These are phyloP conservation scores for Chlorella vulgaris DNA, from an alignment of 139 green algal genomes.

Conservation along the genomic window DNA sequence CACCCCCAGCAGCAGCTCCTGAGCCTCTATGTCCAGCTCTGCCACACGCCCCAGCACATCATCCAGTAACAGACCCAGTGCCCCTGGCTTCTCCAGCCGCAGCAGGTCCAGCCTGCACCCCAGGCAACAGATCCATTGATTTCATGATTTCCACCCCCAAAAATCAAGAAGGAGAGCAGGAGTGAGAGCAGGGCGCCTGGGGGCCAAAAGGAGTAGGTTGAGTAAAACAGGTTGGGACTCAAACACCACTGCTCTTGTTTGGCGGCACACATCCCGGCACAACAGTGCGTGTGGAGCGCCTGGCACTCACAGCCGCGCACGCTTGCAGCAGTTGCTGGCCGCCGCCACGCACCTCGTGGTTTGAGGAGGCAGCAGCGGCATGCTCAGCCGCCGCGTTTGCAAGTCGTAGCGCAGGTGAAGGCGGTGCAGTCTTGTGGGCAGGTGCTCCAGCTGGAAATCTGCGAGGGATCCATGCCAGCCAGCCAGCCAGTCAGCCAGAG, in stretches of 20 bases:
- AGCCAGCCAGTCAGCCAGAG: neutral
- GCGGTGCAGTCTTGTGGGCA: constrained; percentile 3
- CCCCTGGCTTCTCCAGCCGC: constrained; percentile 1
- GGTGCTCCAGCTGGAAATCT: constrained; percentile 7
- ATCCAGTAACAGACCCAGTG: neutral
- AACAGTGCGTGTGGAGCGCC: neutral
- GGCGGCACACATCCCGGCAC: neutral
- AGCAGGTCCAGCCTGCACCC: constrained; percentile 10
- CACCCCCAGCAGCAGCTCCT: constrained; percentile 18
- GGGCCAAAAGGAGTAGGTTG: neutral
- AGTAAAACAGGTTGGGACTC: neutral
- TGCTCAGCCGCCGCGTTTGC: neutral
- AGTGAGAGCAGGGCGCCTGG: neutral
- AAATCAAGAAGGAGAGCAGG: no score
- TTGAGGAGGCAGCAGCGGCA: constrained; percentile 2
- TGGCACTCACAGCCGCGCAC: neutral
- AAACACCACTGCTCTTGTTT: neutral
- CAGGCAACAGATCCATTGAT: neutral
- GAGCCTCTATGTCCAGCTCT: neutral
- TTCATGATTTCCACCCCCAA: no score
- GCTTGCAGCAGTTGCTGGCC: neutral
- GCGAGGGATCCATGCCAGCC: neutral
- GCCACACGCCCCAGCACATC: neutral
- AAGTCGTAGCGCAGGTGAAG: neutral
- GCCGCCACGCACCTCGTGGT: neutral